Evolutionary conservation across 2,329 filamentous ascomycete genomes (phyloP), one percentile per base, ranked within the genome.

Genomic region (Coniochaeta pulveracea): DNA sequence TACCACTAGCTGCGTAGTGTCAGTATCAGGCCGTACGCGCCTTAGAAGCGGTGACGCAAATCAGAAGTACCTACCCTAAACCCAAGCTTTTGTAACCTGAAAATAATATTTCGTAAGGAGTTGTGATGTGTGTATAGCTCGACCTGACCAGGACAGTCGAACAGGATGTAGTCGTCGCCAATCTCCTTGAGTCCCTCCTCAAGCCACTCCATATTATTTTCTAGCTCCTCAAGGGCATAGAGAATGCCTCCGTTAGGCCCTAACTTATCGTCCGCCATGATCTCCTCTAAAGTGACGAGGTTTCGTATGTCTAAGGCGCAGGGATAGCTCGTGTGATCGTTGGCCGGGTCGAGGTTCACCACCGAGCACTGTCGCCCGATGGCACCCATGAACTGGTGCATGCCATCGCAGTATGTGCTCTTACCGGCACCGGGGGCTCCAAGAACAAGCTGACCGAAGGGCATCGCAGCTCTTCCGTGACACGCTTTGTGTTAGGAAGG

Each of bases 341-440:
- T 98, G 35, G 91, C 91, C 17, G 91, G 91, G 59, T 98, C 91
- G 43, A 98, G 79, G 54, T 98, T 98, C 38, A 95, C 85, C 23
- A 96, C 78, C 11, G 85, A 93, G 64, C 85, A 94, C 57, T 93
- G 88, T 36, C 91, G 81, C 39, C 88, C 86, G 53, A 98, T 94
- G 42, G 91, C 89, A 43, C 80, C 80, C 69, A 96, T 81, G 63
- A 98, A 98, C 61, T 98, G 91, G 52, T 95, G 85, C 83, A 98
- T 94, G 52, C 91, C 91, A 76, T 96, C 85, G 66, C 89, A 96
- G 56, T 94, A 95, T 6, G 91, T 98, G 43, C 86, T 95, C 63
- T 98, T 98, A 40, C 91, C 91, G 19, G 86, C 78, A 48, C 91
- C 91, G 6, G 91, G 91, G 44, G 88, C 89, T n/a, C 91, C 91